Percentiles rank a stretch among this genome's conserved stretches.
Conservation (phyloP, 2,329 filamentous ascomycete genomes). For the Chalaropsis thielavioides region DNA sequence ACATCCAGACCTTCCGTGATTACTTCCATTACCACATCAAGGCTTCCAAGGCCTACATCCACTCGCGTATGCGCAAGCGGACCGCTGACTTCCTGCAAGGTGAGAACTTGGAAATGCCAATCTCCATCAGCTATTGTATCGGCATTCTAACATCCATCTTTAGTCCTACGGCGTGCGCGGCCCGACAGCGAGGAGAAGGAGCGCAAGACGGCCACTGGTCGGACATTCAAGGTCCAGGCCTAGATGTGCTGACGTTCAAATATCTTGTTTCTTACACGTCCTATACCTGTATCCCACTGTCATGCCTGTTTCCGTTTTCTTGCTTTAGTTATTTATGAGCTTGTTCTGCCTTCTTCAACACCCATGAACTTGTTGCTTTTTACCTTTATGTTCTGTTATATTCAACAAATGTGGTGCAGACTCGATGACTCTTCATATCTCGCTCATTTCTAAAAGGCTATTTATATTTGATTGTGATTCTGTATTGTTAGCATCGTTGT, state of each 20-base stretch:
- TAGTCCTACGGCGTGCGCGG: conserved; percentile 87
- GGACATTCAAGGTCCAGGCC: conserved; percentile 60
- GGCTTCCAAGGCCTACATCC: conserved; percentile 97
- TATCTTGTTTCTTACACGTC: conserved; percentile 15
- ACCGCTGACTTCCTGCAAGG: conserved; percentile 97
- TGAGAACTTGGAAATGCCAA: conserved; percentile 28
- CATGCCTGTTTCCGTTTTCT: conserved; percentile 9
- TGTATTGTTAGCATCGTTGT: neutral
- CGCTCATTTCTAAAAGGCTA: no score
- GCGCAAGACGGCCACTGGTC: conserved; percentile 90
- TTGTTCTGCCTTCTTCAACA: neutral
- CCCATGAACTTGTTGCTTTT: neutral
- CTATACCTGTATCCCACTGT: conserved; percentile 3
- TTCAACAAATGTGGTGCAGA: neutral
- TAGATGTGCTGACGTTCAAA: conserved; percentile 20
- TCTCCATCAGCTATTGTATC: neutral
- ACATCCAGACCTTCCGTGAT: conserved; percentile 99
- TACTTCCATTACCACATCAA: conserved; percentile 99
- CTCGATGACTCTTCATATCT: neutral
- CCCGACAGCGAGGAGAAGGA: conserved; percentile 96
- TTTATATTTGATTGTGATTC: no score
- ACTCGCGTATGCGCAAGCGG: conserved; percentile 92
- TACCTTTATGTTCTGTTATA: neutral
- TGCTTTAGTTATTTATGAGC: neutral
- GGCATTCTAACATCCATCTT: conserved; percentile 22